Base-by-base conservation (phyloP, 208 protist genomes). In the Crithidia brevicula region DNA sequence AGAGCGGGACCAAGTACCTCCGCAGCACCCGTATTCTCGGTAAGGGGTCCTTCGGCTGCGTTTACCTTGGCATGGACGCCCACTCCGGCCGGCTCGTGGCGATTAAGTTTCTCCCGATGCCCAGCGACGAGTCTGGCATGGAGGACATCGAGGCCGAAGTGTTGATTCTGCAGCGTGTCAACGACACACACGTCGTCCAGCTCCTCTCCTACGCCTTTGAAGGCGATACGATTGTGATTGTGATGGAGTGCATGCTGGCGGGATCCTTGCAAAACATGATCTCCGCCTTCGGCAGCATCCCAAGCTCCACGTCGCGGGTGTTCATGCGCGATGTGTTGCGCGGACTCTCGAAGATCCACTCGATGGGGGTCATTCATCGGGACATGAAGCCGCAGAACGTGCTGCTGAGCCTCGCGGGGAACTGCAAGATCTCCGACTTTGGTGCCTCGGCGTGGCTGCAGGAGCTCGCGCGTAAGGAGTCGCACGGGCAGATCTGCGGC, bases 301-400 rank as follows among this genome's bases (percentile, higher is more conserved):
- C 90, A 5, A 79, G 61, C 58, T 33, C 73, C 30, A 94, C 85
- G 7, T 83, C 85, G 27, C 81, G 79, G 16, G 59, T 89, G 6
- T 96, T 94, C 58, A 90, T 93, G 63, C 87, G 92, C 10, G 86
- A 95, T 47, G 80, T 97, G 11, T 62, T 96, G 47, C 85, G 82
- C 23, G 92, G 92, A 16, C 60, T 98, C 16, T 76, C 83, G 57
- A 92, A 89, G 73, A 71, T 98, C 31, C 94, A 98, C 66, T 82
- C 81, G 0, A 83, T 85, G 59, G 85, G 83, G 20, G 76, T 97
- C 31, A 86, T 96, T 16, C 94, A 98, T 63, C 79, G 92, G 36
- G 94, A 98, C 66, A 85, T 98, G 34, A 98, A 98, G 73, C 92
- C 92, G 42, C 85, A 94, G 73, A 98, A 98, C 78, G 88, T 97